Evolutionary conservation across 208 protist species (phyloP).

Genomic region (Leishmania arabica): DNA sequence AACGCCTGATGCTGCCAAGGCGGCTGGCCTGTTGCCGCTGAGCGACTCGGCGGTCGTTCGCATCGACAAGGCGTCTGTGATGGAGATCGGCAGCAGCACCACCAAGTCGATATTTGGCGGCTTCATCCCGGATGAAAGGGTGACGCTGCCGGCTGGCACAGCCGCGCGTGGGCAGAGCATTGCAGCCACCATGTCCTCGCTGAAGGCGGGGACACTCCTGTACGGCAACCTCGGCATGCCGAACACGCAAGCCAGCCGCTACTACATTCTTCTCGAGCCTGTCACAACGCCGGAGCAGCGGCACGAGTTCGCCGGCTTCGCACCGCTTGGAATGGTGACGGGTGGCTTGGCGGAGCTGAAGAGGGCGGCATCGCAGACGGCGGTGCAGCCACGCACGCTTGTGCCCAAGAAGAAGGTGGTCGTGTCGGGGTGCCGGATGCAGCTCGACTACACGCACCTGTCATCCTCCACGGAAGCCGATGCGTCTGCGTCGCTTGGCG

Average conservation of each 20-base stretch:
- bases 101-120: conserved; percentile 81
- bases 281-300: conserved; percentile 28
- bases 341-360: conserved; percentile 53
- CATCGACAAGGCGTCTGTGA: conserved; percentile 58
- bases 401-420: conserved; percentile 52
- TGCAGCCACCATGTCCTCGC: conserved; percentile 39
- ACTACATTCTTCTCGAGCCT: conserved; percentile 68
- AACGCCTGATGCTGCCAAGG: conserved; percentile 26
- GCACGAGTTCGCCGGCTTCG: conserved; percentile 43
- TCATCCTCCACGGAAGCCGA: background rate
- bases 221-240: conserved; percentile 67
- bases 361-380: conserved; percentile 26
- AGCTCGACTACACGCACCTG: conserved; percentile 38
- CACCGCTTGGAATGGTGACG: conserved; percentile 63
- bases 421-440: conserved; percentile 41
- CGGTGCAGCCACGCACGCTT: conserved; percentile 71
- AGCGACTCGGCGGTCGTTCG: conserved; percentile 61
- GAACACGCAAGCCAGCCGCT: conserved; percentile 75
- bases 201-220: conserved; percentile 70
- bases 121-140: conserved; percentile 62
- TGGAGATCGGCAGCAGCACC: conserved; percentile 86
- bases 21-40: conserved; percentile 51
- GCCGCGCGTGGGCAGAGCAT: conserved; percentile 19
- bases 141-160: conserved; percentile 25
- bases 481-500: background rate